Evolutionary conservation across 768 basidiomycete species (phyloP), one percentile per base, ranked within the genome.

Genomic region (Russula vinacea): DNA sequence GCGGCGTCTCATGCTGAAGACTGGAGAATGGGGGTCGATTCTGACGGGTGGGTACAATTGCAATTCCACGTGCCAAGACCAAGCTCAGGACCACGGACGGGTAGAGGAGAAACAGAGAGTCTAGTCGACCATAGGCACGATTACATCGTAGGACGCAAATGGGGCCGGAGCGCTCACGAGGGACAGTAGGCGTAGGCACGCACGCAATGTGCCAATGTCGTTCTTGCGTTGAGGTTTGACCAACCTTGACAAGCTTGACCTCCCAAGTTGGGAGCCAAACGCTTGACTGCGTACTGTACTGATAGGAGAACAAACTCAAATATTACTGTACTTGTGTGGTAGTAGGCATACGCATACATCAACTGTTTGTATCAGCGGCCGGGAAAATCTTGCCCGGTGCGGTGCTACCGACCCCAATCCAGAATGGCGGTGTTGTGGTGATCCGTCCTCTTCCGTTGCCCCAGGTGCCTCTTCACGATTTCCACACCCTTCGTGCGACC

Each of bases 1-100:
- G n/a, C 37, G 19, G 53, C 11, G 16, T 6, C 37, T 13, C 19
- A 24, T 42, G 37, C 49, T 16, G 42, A 22, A 32, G 52, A 29
- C 37, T 17, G 29, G 44, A 56, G 22, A 39, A 50, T n/a, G 32
- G n/a, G 17, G n/a, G 13, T 17, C 17, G 33, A 32, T 42, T 39
- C 22, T 29, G 63, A 54, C 63, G 58, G 26, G 22, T 56, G 45
- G 63, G 32, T 33, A 40, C 5, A 19, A 64, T 60, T 54, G 45
- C 39, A 55, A 64, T 60, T 13, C 37, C 51, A 56, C 37, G 47
- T 56, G 53, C 29, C 10, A 32, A 16, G 11, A 24, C 16, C n/a
- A 37, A 33, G 29, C 2, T 26, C 6, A 44, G 16, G 24, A 47
- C 22, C 26, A 49, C 26, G 26, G 4, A 26, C 11, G 19, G 19